phyloP scores from a whole-genome alignment of 352 stramenopile species.

The Phytophthora cryptogea region DNA sequence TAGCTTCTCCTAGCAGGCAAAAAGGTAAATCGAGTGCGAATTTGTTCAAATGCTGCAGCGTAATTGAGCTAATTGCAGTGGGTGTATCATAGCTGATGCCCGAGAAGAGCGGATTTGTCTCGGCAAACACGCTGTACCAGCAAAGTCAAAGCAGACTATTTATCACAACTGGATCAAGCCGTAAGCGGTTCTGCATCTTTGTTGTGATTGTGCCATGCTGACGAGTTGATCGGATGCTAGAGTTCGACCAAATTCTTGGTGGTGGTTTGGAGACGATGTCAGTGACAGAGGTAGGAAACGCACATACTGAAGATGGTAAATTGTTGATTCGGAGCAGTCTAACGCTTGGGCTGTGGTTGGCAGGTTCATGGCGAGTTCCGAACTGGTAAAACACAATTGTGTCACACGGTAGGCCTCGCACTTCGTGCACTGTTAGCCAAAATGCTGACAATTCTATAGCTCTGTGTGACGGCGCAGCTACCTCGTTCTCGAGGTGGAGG shows the following conservation, averaged over 20 bases:
- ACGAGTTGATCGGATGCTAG: conserved; percentile 26
- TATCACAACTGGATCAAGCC: conserved; percentile 77
- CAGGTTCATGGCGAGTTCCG: conserved; percentile 93
- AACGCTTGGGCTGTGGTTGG: neutral
- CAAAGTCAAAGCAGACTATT: conserved; percentile 78
- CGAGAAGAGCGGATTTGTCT: conserved; percentile 77
- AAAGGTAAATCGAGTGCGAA: conserved; percentile 46
- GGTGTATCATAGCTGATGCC: conserved; percentile 54
- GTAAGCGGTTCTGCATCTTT: conserved; percentile 28
- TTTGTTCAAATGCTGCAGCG: neutral
- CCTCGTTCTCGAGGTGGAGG: conserved; percentile 80
- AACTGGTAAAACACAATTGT: conserved; percentile 95
- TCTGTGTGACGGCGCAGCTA: conserved; percentile 87
- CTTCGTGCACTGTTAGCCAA: neutral
- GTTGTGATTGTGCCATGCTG: conserved; percentile 9
- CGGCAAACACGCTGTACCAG: conserved; percentile 65
- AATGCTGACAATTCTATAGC: conserved; percentile 27
- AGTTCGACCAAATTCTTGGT: conserved; percentile 86
- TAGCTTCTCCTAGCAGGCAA: conserved; percentile 75
- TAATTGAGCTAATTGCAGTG: neutral
- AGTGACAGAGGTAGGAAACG: conserved; percentile 80
- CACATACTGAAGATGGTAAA: neutral
- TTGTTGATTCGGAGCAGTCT: neutral
- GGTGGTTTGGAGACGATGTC: conserved; percentile 91
- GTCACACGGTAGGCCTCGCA: conserved; percentile 74